Conservation (phyloP, 2,329 filamentous ascomycete genomes). For the Cordyceps tenuipes region DNA sequence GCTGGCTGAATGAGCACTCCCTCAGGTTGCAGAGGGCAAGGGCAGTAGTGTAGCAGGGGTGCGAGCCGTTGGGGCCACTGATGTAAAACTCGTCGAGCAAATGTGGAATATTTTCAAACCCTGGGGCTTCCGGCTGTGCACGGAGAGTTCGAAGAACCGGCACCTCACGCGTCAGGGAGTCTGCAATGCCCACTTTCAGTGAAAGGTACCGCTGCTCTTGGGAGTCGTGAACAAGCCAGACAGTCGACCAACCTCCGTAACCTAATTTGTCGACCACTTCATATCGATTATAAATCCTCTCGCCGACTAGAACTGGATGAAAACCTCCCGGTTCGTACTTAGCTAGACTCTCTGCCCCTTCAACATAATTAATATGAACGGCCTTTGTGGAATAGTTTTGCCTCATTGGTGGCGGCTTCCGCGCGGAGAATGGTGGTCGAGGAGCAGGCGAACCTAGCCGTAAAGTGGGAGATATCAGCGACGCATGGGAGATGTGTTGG, state of each 20-base stretch:
- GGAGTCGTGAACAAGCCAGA: constrained; percentile 13
- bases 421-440: too few species aligned
- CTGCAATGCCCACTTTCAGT: constrained; percentile 11
- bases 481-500: too few species aligned
- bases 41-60: constrained; percentile 6
- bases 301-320: constrained; percentile 11
- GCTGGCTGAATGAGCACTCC: background rate
- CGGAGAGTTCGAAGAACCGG: background rate
- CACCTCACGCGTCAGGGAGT: constrained; percentile 2
- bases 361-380: background rate
- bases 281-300: constrained; percentile 12
- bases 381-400: background rate
- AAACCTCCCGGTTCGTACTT: constrained; percentile 6
- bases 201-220: constrained; percentile 3
- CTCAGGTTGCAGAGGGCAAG: background rate
- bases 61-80: background rate
- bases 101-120: background rate
- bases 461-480: too few species aligned
- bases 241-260: constrained; percentile 10
- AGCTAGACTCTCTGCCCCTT: background rate
- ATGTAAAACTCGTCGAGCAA: constrained; percentile 8
- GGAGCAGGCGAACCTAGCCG: too few species aligned
- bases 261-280: constrained; percentile 13
- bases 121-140: background rate
- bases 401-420: background rate